phyloP scores from a whole-genome alignment of 495 filamentous ascomycete species.

The Platismatia glauca region DNA sequence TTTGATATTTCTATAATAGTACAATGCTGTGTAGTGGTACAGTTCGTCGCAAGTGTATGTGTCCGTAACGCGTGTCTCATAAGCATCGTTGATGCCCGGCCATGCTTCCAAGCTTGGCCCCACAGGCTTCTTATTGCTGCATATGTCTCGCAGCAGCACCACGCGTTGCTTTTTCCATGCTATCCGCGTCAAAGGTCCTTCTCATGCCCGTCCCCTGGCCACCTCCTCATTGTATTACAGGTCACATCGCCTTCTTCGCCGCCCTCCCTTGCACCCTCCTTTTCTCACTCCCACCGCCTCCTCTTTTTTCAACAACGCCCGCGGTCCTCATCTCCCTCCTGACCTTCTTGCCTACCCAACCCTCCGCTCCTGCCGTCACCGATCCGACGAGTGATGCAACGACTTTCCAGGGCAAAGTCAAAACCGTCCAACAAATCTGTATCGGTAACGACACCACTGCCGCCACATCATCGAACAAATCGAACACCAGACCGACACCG shows the following conservation, averaged over 20 bases:
- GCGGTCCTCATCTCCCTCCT: slow-evolving; percentile 25
- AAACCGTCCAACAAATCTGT: slow-evolving; percentile 21
- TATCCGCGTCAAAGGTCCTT: neutral
- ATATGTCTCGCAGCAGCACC: neutral
- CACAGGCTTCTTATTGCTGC: neutral
- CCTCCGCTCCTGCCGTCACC: slow-evolving; percentile 17
- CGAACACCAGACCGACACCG: slow-evolving; percentile 24
- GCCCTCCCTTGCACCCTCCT: slow-evolving; percentile 6
- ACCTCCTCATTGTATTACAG: neutral
- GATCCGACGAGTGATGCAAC: neutral
- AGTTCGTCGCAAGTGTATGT: neutral
- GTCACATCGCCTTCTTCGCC: slow-evolving; percentile 14
- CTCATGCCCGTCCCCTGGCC: neutral
- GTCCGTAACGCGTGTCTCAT: neutral
- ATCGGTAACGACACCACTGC: slow-evolving; percentile 28
- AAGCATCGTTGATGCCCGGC: neutral
- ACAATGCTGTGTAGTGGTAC: neutral
- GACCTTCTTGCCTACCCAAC: slow-evolving; percentile 17
- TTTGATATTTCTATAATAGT: neutral
- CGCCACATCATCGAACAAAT: slow-evolving; percentile 20
- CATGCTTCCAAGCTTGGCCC: neutral
- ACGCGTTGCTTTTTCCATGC: neutral
- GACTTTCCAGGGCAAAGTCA: slow-evolving; percentile 19
- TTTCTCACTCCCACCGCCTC: slow-evolving; percentile 14
- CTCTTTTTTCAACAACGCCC: slow-evolving; percentile 6